Base-by-base conservation (phyloP, 2,329 filamentous ascomycete species). In the Ustulina deusta region DNA sequence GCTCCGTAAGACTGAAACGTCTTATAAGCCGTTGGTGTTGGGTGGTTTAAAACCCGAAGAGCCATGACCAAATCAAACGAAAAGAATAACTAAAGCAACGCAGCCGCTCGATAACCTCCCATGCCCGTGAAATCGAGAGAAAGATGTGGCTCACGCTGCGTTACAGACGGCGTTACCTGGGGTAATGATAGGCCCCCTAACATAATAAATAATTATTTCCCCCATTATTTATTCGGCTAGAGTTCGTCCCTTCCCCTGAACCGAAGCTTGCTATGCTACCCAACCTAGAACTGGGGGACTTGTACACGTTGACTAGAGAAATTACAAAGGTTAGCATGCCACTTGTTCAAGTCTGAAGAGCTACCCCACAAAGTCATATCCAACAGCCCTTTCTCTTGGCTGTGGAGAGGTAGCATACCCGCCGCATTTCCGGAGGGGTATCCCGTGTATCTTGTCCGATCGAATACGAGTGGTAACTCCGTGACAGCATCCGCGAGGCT, bases 21-120 rank as follows among this genome's bases (percentile, higher is more conserved):
- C 40, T 46, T 34, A 34, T 40, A 61, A 20, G 55, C 22, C 2
- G n/a, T 27, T 44, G 29, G 29, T 36, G 5, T 27, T 17, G 29
- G 10, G 22, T 49, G 42, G 10, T 54, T 59, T 7, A 49, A 11
- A 7, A 60, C 11, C 34, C 36, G 46, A 36, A 55, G 36, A 9
- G 32, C 40, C 65, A 68, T 68, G 32, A 15, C 40, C 15, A 42
- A 17, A 3, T 32, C 9, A 9, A 38, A 49, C 20, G 9, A 13
- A 36, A 52, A 36, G 22, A 22, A 10, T 11, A 13, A 44, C 11
- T 40, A 3, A 22, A 20, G 6, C 13, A 5, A 44, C 20, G 40
- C 6, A 22, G 6, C 7, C 6, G 25, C 22, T 44, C 3, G 42
- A 36, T 11, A 40, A 29, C 27, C 27, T 3, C 27, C 22, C n/a